Conservation (phyloP, 345 rosid species). For the Citrus medica region DNA sequence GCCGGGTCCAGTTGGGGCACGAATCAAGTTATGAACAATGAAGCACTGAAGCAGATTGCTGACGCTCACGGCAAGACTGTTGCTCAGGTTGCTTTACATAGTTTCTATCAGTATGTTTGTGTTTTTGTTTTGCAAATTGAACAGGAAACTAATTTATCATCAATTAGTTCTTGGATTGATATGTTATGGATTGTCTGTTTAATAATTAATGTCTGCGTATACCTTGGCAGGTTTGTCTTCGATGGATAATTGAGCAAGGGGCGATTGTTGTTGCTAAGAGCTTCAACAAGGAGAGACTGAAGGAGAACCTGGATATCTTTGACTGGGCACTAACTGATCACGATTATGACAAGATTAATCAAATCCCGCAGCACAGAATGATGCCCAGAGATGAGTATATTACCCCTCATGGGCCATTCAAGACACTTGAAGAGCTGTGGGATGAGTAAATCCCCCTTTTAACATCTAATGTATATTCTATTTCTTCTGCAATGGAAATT, state of each 20-base stretch:
- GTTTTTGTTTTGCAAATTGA: too few species aligned
- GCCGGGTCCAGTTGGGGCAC: background rate
- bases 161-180: background rate
- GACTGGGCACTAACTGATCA: slow-evolving; percentile 12
- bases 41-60: background rate
- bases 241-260: slow-evolving; percentile 23
- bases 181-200: too few species aligned
- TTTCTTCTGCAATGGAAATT: too few species aligned
- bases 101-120: background rate
- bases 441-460: slow-evolving; percentile 7
- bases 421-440: slow-evolving; percentile 17
- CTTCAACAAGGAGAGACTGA: slow-evolving; percentile 14
- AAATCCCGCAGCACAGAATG: slow-evolving; percentile 1
- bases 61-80: background rate
- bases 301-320: slow-evolving; percentile 15
- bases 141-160: too few species aligned
- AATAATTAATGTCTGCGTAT: too few species aligned
- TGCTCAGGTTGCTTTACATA: background rate
- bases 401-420: slow-evolving; percentile 4
- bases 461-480: background rate
- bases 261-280: slow-evolving; percentile 9
- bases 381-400: background rate
- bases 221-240: slow-evolving; percentile 14
- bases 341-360: slow-evolving; percentile 4
- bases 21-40: background rate